Percentiles rank a stretch among this genome's conserved stretches.
Evolutionary conservation across 164 flowering plant genomes (phyloP).

Genomic region (Buxus sempervirens): DNA sequence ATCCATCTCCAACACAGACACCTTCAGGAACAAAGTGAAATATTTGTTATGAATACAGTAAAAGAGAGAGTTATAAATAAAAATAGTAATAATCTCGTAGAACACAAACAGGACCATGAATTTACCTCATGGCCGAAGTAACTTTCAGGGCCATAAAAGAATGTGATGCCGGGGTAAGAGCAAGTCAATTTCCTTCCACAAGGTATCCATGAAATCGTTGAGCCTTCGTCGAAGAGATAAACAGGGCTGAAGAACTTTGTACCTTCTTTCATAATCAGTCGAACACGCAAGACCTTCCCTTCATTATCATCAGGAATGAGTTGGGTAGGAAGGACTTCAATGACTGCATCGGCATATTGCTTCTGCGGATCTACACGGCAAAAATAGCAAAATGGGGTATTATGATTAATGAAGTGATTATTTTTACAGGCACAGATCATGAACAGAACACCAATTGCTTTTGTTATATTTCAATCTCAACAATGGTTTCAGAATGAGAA

Average conservation of each 20-base stretch:
- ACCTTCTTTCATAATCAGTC: slow-evolving; percentile 88
- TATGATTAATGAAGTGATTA: not conserved
- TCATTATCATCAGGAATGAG: slow-evolving; percentile 89
- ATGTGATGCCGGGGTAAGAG: slow-evolving; percentile 97
- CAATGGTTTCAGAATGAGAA: no score
- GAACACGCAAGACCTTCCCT: slow-evolving; percentile 86
- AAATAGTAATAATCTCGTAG: not conserved
- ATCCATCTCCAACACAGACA: slow-evolving; percentile 93
- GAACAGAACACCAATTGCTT: not conserved
- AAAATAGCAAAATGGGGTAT: slow-evolving; percentile 10
- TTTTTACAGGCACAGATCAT: not conserved
- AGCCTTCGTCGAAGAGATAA: slow-evolving; percentile 95
- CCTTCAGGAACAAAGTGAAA: slow-evolving; percentile 34
- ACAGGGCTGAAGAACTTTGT: slow-evolving; percentile 80
- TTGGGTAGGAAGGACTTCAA: slow-evolving; percentile 88
- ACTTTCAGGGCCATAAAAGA: slow-evolving; percentile 78
- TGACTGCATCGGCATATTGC: slow-evolving; percentile 95
- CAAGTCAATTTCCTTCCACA: slow-evolving; percentile 96
- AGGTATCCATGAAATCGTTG: slow-evolving; percentile 94
- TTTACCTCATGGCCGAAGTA: slow-evolving; percentile 84
- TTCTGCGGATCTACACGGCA: slow-evolving; percentile 80
- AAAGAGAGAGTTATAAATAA: not conserved
- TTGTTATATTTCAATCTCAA: no score
- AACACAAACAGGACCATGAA: not conserved
- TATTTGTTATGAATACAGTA: no score